Percentiles rank a stretch among this genome's conserved stretches.
These are phyloP conservation scores for Boletus rubropictus DNA, from an alignment of 768 basidiomycete genomes.

Conservation along the genomic window DNA sequence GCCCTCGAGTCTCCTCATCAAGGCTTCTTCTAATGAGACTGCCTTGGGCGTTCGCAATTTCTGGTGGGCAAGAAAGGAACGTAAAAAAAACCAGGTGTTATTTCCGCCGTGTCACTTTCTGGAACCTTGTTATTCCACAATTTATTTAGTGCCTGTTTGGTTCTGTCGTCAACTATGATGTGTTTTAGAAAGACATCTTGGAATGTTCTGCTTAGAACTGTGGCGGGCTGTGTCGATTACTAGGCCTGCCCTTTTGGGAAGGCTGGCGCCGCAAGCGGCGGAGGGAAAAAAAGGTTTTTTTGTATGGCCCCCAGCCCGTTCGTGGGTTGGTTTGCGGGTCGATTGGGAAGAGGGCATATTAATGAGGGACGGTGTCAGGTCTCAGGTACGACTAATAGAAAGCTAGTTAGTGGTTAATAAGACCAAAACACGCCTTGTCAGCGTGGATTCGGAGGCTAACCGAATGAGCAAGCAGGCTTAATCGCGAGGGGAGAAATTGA, in stretches of 20 bases:
- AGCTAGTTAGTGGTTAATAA: background rate
- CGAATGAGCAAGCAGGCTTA: background rate
- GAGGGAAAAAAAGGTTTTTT: background rate
- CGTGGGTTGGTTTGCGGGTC: background rate
- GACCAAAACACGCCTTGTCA: slow-evolving; percentile 7
- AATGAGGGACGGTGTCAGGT: background rate
- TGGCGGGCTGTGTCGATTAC: slow-evolving; percentile 16
- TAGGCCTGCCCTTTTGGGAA: slow-evolving; percentile 15
- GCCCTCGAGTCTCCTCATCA: background rate
- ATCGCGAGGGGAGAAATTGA: slow-evolving; percentile 1
- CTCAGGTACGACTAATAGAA: background rate
- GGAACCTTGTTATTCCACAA: too few species aligned
- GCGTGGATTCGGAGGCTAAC: slow-evolving; percentile 12
- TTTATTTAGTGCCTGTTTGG: too few species aligned
- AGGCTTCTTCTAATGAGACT: background rate
- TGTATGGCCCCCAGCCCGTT: background rate
- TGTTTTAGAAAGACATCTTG: slow-evolving; percentile 3
- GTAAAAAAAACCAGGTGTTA: slow-evolving; percentile 3
- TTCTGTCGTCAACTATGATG: slow-evolving; percentile 19
- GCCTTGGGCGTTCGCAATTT: slow-evolving; percentile 4
- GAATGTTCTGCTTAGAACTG: slow-evolving; percentile 28
- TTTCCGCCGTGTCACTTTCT: slow-evolving; percentile 13
- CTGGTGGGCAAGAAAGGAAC: background rate
- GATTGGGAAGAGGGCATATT: background rate
- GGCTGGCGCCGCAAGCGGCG: background rate